Evolutionary conservation across 2,329 filamentous ascomycete species (phyloP).

Genomic region (Aspergillus costaricaensis): DNA sequence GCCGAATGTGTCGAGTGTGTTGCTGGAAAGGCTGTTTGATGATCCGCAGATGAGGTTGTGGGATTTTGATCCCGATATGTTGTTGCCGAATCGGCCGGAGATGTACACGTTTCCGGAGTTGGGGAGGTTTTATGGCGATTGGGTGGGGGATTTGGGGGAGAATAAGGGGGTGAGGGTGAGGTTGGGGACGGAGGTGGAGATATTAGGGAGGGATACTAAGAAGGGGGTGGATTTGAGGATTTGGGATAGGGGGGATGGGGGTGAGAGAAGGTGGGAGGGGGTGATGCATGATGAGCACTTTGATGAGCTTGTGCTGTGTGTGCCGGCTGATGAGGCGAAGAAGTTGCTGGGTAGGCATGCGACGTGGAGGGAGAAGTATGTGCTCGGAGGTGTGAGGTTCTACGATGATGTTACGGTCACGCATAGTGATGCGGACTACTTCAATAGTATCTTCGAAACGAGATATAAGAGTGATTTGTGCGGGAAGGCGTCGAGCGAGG

Average conservation of each 20-base stretch:
- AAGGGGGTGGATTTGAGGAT: slow-evolving; percentile 51
- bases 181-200: slow-evolving; percentile 38
- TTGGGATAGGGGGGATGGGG: slow-evolving; percentile 3
- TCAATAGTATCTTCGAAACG: slow-evolving; percentile 60
- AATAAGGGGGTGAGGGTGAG: slow-evolving; percentile 57
- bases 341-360: slow-evolving; percentile 55
- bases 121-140: slow-evolving; percentile 58
- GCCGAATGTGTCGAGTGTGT: slow-evolving; percentile 68
- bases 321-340: slow-evolving; percentile 57
- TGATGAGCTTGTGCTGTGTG: slow-evolving; percentile 62
- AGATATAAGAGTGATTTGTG: slow-evolving; percentile 54
- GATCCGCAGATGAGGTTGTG: slow-evolving; percentile 62
- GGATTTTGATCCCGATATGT: slow-evolving; percentile 58
- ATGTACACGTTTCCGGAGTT: slow-evolving; percentile 66
- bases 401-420: slow-evolving; percentile 65
- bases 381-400: slow-evolving; percentile 70
- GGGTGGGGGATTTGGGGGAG: slow-evolving; percentile 54
- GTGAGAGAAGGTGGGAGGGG: slow-evolving; percentile 8
- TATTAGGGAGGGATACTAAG: slow-evolving; percentile 53
- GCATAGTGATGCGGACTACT: slow-evolving; percentile 60
- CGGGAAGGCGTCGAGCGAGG: slow-evolving; percentile 47
- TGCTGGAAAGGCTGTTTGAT: slow-evolving; percentile 63
- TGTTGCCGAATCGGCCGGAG: slow-evolving; percentile 57
- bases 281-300: slow-evolving; percentile 49
- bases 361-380: slow-evolving; percentile 62